phyloP scores from a whole-genome alignment of 306 rosid species.

The Fagus crenata region DNA sequence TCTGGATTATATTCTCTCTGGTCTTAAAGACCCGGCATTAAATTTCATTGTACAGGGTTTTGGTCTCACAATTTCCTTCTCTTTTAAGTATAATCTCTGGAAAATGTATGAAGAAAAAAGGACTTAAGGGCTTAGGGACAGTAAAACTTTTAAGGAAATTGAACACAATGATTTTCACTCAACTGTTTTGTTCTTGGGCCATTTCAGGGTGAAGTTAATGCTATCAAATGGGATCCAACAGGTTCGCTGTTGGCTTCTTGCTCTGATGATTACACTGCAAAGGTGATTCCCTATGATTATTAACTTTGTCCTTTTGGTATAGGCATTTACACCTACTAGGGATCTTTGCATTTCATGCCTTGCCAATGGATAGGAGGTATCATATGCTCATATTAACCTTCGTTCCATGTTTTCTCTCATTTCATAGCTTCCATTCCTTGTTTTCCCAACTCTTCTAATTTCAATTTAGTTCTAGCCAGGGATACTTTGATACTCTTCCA shows the following conservation, averaged over 20 bases:
- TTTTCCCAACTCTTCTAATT: no score
- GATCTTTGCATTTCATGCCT: background rate
- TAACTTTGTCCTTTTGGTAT: background rate
- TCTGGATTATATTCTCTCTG: background rate
- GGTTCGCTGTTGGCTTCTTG: constrained; percentile 69
- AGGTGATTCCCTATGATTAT: constrained; percentile 37
- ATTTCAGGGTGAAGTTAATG: constrained; percentile 74
- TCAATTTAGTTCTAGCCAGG: no score
- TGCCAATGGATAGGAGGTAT: background rate
- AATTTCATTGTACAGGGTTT: background rate
- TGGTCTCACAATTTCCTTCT: background rate
- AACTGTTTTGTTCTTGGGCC: constrained; percentile 4
- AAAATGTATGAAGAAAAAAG: background rate
- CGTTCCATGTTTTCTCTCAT: background rate
- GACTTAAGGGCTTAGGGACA: background rate
- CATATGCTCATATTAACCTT: background rate
- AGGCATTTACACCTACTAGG: background rate
- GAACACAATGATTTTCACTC: constrained; percentile 13
- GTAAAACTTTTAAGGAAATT: background rate
- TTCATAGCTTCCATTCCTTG: no score
- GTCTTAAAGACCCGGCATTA: background rate
- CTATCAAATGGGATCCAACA: constrained; percentile 71
- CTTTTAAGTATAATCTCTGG: background rate
- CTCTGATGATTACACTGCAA: constrained; percentile 65
- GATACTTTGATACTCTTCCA: no score